phyloP scores from a whole-genome alignment of 768 basidiomycete species.

The Xanthoconium purpureum region DNA sequence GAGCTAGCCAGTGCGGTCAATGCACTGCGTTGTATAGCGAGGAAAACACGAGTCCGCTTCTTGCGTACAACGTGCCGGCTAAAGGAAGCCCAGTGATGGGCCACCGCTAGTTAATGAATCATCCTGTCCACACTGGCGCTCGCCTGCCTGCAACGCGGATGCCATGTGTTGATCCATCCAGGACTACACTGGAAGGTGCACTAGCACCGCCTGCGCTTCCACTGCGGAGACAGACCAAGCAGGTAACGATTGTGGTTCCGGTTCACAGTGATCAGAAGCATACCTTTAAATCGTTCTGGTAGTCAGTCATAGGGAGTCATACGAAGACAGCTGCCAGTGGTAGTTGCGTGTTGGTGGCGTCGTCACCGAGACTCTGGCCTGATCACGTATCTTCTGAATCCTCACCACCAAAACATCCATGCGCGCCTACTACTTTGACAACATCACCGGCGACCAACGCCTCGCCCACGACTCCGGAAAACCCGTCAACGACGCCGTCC shows the following conservation, averaged over 20 bases:
- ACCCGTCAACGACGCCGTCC: constrained; percentile 47
- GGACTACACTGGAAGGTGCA: neutral
- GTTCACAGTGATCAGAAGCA: no score
- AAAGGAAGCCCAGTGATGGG: neutral
- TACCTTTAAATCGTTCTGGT: no score
- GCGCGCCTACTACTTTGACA: constrained; percentile 76
- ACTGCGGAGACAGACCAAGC: neutral
- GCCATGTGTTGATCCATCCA: neutral
- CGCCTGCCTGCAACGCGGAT: neutral
- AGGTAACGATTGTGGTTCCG: no score
- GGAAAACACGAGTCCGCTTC: constrained; percentile 12
- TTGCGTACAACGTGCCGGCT: constrained; percentile 10
- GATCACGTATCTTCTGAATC: no score
- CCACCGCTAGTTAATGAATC: neutral
- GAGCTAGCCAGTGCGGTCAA: neutral
- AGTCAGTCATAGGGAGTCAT: no score
- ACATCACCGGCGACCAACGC: constrained; percentile 77
- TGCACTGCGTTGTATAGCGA: neutral
- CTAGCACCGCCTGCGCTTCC: neutral
- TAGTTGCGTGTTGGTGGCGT: no score
- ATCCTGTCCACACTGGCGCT: neutral
- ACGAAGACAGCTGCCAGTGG: no score
- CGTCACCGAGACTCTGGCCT: no score
- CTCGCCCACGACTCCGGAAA: constrained; percentile 70
- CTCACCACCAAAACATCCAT: constrained; percentile 32